Conservation (phyloP, 306 rosid genomes). For the Delonix regia region DNA sequence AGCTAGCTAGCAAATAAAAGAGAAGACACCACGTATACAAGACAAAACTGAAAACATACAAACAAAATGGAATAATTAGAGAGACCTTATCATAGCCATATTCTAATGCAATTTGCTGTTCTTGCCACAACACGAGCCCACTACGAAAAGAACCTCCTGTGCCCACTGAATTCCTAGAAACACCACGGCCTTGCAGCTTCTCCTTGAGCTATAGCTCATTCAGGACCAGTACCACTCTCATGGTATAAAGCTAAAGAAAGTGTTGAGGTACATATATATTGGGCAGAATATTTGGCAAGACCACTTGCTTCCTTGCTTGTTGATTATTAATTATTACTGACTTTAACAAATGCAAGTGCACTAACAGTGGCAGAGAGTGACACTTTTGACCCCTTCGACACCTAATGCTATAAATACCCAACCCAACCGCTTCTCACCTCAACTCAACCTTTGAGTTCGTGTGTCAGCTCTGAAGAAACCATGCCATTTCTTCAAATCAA, state of each 20-base stretch:
- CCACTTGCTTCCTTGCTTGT: constrained; percentile 12
- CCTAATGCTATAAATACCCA: constrained; percentile 29
- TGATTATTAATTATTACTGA: constrained; percentile 17
- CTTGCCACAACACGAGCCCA: constrained; percentile 6
- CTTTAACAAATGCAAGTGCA: background rate
- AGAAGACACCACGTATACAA: background rate
- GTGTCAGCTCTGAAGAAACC: background rate
- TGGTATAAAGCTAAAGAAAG: constrained; percentile 4
- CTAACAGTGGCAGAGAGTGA: constrained; percentile 20
- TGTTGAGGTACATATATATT: background rate
- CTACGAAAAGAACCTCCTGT: constrained; percentile 28
- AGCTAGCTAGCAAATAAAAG: background rate
- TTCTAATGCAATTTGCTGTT: constrained; percentile 38
- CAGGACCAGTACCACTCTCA: background rate
- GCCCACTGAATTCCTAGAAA: constrained; percentile 6
- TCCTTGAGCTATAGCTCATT: background rate
- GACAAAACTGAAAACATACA: constrained; percentile 24
- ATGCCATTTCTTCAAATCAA: background rate
- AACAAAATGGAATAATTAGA: constrained; percentile 30
- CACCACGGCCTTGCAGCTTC: background rate
- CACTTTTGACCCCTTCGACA: background rate
- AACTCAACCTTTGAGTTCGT: background rate
- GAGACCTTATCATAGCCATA: constrained; percentile 37
- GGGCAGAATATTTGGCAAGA: constrained; percentile 20
- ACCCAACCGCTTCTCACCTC: background rate